Evolutionary conservation across 1,284 basidiomycete species (phyloP), one percentile per base, ranked within the genome.

Genomic region (Sanghuangporus weigelae): DNA sequence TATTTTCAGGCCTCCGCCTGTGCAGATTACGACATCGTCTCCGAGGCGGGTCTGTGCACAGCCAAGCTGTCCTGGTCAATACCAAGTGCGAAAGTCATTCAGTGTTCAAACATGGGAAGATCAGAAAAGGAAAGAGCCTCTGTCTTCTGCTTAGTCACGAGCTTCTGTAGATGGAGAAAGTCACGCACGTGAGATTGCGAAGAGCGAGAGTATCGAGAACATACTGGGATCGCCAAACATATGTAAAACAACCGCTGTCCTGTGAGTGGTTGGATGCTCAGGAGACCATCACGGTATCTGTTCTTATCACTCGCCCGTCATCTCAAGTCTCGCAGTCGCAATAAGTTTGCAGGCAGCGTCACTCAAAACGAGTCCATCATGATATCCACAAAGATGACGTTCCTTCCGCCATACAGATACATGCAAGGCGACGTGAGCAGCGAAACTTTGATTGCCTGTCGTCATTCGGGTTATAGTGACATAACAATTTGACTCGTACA

Each of bases 401-500:
- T 57, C 21, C 59, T 61, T 8, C 64, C 64, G 36, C 64, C 60
- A 4, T 65, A 62, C 39, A 58, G 31, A 39, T 65, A 65, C 53
- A 62, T 65, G 36, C 26, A 31, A 11, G 64, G 60, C 48, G 60
- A 58, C 14, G 64, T 65, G 46, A 48, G 64, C n/a, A n/a, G 5
- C 60, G 39, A 51, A 49, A 19, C 19, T 44, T 38, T 40, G 26
- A 53, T n/a, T 40, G 21, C n/a, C 23, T 57, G 19, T 59, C 6
- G 51, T 19, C 44, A 21, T 21, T 35, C 8, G 7, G n/a, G 19
- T 49, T 35, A 49, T 48, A 49, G 46, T 40, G 10, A 21, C 50
- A 40, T 59, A 35, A 39, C 50, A 38, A 36, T 12, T 31, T 39
- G 38, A 12, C 44, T 49, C 31, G 38, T 51, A 48, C 8, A 92